Evolutionary conservation across 805 yeast species (phyloP).

Genomic region (Geotrichum ghanense): DNA sequence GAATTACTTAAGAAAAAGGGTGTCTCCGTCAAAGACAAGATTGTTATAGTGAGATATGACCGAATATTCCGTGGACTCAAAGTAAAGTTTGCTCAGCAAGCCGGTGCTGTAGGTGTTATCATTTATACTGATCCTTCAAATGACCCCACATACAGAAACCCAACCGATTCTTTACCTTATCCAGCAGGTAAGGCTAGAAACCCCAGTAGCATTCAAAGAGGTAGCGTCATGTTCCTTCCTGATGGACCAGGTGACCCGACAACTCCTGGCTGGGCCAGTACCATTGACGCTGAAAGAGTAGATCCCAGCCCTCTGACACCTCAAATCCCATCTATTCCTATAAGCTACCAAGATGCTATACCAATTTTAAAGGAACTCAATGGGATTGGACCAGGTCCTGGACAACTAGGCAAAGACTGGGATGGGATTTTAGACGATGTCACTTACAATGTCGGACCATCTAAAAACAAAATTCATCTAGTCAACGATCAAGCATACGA

Average conservation of each 20-base stretch:
- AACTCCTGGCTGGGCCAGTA: slow-evolving; percentile 56
- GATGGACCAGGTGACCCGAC: slow-evolving; percentile 68
- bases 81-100: slow-evolving; percentile 64
- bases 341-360: slow-evolving; percentile 48
- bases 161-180: slow-evolving; percentile 51
- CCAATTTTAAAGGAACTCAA: slow-evolving; percentile 51
- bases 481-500: slow-evolving; percentile 51
- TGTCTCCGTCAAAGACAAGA: slow-evolving; percentile 42
- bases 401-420: slow-evolving; percentile 35
- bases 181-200: slow-evolving; percentile 72
- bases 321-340: slow-evolving; percentile 58
- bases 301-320: slow-evolving; percentile 46
- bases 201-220: slow-evolving; percentile 67
- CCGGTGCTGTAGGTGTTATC: slow-evolving; percentile 56
- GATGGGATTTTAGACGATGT: slow-evolving; percentile 33
- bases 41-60: slow-evolving; percentile 62
- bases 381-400: slow-evolving; percentile 39
- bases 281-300: slow-evolving; percentile 36
- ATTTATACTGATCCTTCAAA: slow-evolving; percentile 64
- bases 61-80: slow-evolving; percentile 59
- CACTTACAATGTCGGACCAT: slow-evolving; percentile 45
- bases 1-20: slow-evolving; percentile 34
- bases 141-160: slow-evolving; percentile 18
- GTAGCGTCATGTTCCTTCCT: slow-evolving; percentile 56
- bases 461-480: slow-evolving; percentile 34